These are phyloP conservation scores for Schizosaccharomyces pombe DNA, from an alignment of 805 yeast species.

Conservation along the genomic window DNA sequence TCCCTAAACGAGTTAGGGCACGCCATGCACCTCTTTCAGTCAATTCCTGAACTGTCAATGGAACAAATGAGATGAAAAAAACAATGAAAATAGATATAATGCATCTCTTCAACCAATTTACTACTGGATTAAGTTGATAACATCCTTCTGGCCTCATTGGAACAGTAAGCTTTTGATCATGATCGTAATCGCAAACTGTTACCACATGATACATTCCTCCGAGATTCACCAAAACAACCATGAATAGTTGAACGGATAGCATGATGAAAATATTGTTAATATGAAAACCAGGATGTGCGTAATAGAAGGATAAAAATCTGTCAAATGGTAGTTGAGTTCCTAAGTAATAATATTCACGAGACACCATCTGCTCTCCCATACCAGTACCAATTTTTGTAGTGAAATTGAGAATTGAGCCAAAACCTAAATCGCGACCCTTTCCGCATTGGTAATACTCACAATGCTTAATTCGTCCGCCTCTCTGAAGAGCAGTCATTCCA, in stretches of 20 bases:
- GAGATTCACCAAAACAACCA: slow-evolving; percentile 53
- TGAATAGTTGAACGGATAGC: slow-evolving; percentile 61
- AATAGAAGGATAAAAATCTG: slow-evolving; percentile 72
- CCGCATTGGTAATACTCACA: slow-evolving; percentile 94
- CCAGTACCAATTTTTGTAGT: slow-evolving; percentile 95
- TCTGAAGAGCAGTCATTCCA: slow-evolving; percentile 67
- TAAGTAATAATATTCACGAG: slow-evolving; percentile 73
- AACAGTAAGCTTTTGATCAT: slow-evolving; percentile 49
- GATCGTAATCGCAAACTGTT: slow-evolving; percentile 41
- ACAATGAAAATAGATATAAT: slow-evolving; percentile 78
- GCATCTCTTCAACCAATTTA: slow-evolving; percentile 78
- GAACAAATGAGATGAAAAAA: slow-evolving; percentile 75
- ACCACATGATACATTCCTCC: slow-evolving; percentile 60
- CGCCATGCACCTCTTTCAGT: slow-evolving; percentile 67
- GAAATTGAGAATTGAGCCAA: slow-evolving; percentile 74
- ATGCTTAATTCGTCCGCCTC: slow-evolving; percentile 88
- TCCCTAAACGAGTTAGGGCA: slow-evolving; percentile 43
- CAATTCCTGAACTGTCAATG: slow-evolving; percentile 65
- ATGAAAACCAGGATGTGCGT: slow-evolving; percentile 94
- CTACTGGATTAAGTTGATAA: slow-evolving; percentile 61
- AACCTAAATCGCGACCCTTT: slow-evolving; percentile 86
- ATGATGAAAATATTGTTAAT: slow-evolving; percentile 72
- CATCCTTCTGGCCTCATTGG: slow-evolving; percentile 61
- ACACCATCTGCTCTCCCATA: slow-evolving; percentile 88
- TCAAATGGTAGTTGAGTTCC: slow-evolving; percentile 81